Base-by-base conservation (phyloP, 352 stramenopile genomes). In the Globisporangium camurandrum region DNA sequence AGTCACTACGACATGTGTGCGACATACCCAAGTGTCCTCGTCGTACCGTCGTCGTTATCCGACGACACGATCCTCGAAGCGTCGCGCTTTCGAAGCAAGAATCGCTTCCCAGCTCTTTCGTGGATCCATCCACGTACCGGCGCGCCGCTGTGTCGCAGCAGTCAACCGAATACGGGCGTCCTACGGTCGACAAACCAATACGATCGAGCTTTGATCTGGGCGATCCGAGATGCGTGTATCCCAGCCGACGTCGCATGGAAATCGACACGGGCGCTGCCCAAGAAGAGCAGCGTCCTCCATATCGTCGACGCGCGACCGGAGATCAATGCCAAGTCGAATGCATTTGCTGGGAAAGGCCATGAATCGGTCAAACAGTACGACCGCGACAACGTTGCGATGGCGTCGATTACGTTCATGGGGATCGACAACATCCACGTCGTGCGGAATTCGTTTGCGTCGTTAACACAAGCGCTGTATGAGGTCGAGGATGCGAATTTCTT, bases 391-490 rank as follows among this genome's bases (percentile, higher is more conserved):
- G 62, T 75, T 0, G 59, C 82, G 7, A 88, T 54, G 11, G 79
- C 82, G 20, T 90, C 80, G 0, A 69, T 99, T n/a, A 87, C 88
- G 26, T 99, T 99, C 76, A 97, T 97, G 83, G 97, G 98, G 53
- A 98, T 99, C 60, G 88, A 86, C 12, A 99, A 99, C 62, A 99
- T 99, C 54, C 96, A 99, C 66, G 80, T 86, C 17, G 82, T 95
- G 22, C 74, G 84, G 16, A 84, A 56, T 36, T 89, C 80, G 37
- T 82, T 94, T 10, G 64, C 64, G 44, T 66, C 72, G 11, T 51
- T 93, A 19, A 70, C 71, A 0, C 80, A 91, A 40, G 80, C 82
- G 24, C 51, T 91, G 30, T 90, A 90, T 37, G 77, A 91, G 48
- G 78, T 95, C 11, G 78, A 93, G 45, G 84, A 92, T 53, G 83